These are phyloP conservation scores for Xylariales sp. DNA, from an alignment of 2,329 filamentous ascomycete genomes.

Conservation along the genomic window DNA sequence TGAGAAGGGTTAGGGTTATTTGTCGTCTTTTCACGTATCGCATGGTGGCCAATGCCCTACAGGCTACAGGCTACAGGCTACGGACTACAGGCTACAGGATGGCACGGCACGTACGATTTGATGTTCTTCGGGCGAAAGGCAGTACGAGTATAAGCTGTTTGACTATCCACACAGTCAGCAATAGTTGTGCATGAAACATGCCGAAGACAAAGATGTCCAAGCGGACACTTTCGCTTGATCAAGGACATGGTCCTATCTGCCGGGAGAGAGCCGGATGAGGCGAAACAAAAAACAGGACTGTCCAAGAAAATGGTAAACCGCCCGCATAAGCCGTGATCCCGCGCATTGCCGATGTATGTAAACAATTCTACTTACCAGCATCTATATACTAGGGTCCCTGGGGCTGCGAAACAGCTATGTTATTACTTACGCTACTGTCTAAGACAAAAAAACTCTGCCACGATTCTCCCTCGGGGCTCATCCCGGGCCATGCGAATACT, in stretches of 20 bases:
- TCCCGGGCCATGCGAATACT: slow-evolving; percentile 13
- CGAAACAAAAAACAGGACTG: slow-evolving; percentile 7
- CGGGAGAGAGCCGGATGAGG: neutral
- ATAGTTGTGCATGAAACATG: slow-evolving; percentile 21
- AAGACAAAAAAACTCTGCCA: slow-evolving; percentile 3
- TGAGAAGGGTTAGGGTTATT: slow-evolving; percentile 14
- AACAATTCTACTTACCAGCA: slow-evolving; percentile 9
- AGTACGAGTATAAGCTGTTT: neutral
- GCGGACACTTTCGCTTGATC: slow-evolving; percentile 11
- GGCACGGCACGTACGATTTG: slow-evolving; percentile 4
- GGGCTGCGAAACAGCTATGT: neutral
- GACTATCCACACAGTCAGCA: slow-evolving; percentile 7
- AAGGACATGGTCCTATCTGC: slow-evolving; percentile 1
- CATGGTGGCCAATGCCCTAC: slow-evolving; percentile 15
- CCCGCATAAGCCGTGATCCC: slow-evolving; percentile 1
- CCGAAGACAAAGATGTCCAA: slow-evolving; percentile 12
- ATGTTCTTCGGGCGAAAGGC: slow-evolving; percentile 24
- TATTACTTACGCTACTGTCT: neutral
- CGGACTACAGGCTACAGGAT: neutral
- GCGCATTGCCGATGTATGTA: slow-evolving; percentile 17
- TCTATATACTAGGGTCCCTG: slow-evolving; percentile 5
- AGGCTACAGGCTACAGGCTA: neutral
- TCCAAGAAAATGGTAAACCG: neutral
- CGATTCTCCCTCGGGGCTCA: slow-evolving; percentile 15
- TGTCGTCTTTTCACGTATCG: neutral